Evolutionary conservation across 2,329 filamentous ascomycete genomes (phyloP).

Genomic region (Metarhizium sp.): DNA sequence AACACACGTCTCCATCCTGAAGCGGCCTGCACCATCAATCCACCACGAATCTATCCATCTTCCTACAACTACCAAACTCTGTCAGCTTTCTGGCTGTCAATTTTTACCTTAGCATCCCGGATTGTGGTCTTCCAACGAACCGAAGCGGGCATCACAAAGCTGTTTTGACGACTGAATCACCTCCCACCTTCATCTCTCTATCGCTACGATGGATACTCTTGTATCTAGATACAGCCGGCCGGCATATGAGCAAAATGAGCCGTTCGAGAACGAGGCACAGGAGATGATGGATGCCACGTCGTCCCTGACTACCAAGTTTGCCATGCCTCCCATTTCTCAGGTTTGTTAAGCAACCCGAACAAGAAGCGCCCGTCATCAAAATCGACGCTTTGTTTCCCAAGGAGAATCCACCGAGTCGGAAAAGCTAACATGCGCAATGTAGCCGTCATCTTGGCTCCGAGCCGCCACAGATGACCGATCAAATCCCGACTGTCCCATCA

Average conservation of each 20-base stretch:
- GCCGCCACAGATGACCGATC: conserved; percentile 94
- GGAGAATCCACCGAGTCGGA: neutral
- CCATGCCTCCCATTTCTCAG: conserved; percentile 85
- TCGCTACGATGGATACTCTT: conserved; percentile 70
- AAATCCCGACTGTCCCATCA: conserved; percentile 96
- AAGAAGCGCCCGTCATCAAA: too few species aligned
- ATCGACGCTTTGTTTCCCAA: neutral
- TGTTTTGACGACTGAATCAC: neutral
- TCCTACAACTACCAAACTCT: neutral
- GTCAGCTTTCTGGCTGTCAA: neutral
- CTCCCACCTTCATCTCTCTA: conserved; percentile 1
- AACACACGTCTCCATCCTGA: conserved; percentile 2
- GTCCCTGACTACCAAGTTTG: conserved; percentile 83
- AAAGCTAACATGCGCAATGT: conserved; percentile 4
- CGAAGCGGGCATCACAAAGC: neutral
- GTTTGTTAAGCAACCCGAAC: conserved; percentile 31
- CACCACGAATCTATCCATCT: neutral
- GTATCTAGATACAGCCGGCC: conserved; percentile 86
- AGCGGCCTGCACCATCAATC: neutral
- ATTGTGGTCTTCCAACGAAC: neutral
- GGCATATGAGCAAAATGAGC: conserved; percentile 61
- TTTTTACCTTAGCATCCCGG: neutral
- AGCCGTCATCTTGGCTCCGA: conserved; percentile 92
- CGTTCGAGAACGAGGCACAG: conserved; percentile 61
- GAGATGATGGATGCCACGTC: conserved; percentile 64